These are phyloP conservation scores for Geranium brycei DNA, from an alignment of 345 rosid species.

Conservation along the genomic window DNA sequence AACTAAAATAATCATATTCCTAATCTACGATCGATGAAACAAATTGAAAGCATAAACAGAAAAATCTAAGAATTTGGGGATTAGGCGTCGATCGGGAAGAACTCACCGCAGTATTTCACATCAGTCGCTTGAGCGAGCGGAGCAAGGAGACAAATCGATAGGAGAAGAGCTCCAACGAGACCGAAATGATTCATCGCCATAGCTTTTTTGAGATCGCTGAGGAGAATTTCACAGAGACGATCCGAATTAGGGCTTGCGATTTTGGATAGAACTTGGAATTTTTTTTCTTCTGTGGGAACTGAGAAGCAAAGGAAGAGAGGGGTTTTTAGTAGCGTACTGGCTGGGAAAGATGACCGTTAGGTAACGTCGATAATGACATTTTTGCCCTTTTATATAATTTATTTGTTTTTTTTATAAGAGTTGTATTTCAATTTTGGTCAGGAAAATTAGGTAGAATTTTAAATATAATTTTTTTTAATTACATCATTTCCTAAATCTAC, in stretches of 20 bases:
- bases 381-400: too few relatives aligned
- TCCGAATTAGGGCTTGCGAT: neutral
- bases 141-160: constrained; percentile 26
- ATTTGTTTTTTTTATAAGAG: too few relatives aligned
- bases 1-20: neutral
- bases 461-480: too few relatives aligned
- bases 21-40: neutral
- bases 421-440: too few relatives aligned
- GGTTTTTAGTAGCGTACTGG: too few relatives aligned
- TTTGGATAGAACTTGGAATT: neutral
- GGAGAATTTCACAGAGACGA: neutral
- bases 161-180: constrained; percentile 9
- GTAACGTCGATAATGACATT: too few relatives aligned
- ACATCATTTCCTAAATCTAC: too few relatives aligned
- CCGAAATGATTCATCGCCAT: neutral
- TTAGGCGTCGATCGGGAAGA: constrained; percentile 1
- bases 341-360: too few relatives aligned
- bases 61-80: neutral
- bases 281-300: neutral
- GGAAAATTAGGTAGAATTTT: too few relatives aligned
- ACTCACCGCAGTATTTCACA: constrained; percentile 52
- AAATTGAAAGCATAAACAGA: neutral
- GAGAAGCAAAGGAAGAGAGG: neutral
- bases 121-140: constrained; percentile 35
- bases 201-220: neutral